These are phyloP conservation scores for Trichoderma pleuroti DNA, from an alignment of 2,329 filamentous ascomycete genomes.

Conservation along the genomic window DNA sequence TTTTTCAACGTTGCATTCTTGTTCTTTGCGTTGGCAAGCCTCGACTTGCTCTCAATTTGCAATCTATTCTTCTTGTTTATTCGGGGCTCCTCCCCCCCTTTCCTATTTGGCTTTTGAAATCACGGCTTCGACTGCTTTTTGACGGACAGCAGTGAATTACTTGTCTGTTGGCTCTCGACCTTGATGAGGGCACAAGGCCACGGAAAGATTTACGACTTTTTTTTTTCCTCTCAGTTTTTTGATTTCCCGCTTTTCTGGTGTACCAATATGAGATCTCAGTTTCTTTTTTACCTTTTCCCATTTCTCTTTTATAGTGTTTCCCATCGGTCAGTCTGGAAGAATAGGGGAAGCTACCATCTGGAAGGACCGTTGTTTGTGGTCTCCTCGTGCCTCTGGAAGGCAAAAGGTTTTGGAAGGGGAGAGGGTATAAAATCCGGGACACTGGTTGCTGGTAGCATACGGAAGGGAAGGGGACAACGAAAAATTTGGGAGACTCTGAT, in stretches of 20 bases:
- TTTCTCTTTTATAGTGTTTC: neutral
- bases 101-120: neutral
- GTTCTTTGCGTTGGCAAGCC: neutral
- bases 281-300: neutral
- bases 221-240: neutral
- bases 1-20: neutral
- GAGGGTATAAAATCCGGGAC: neutral
- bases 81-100: neutral
- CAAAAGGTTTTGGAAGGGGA: neutral
- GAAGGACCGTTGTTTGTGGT: neutral
- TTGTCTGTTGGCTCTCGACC: neutral
- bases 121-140: neutral
- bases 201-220: neutral
- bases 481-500: neutral
- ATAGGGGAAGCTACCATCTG: neutral
- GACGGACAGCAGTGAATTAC: neutral
- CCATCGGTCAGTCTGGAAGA: neutral
- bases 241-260: neutral
- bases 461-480: neutral
- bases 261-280: neutral
- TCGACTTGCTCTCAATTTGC: constrained; percentile 3
- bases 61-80: neutral
- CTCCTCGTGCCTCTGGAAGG: neutral
- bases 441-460: neutral
- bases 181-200: neutral